Evolutionary conservation across 1,139 yeast genomes (phyloP), one percentile per base, ranked within the genome.

Genomic region (Candida tetrigidarum): DNA sequence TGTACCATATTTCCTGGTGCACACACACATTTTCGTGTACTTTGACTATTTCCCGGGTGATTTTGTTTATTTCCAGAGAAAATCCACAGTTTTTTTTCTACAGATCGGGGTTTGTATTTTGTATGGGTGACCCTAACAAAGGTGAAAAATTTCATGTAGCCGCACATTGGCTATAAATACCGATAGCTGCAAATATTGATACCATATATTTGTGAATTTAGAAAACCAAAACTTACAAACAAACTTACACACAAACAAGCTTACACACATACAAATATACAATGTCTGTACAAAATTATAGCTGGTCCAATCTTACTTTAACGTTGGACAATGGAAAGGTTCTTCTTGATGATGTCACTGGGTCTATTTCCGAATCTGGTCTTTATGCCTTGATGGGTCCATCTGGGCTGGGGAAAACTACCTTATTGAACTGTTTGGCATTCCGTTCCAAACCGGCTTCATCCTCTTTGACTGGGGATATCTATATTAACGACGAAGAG

Each of bases 261-360:
- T n/a, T n/a, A n/a, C n/a, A n/a, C n/a, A n/a, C n/a, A n/a, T n/a
- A 37, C 32, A 27, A 27, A 5, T n/a, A 20, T 9, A 39, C n/a
- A n/a, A 39, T 39, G 42, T 19, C 37, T 3, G 42, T 39, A 3
- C 25, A 41, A 30, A 18, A 35, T 9, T 41, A 36, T 28, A 37
- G 37, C 22, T 46, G 49, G 49, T 37, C 44, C 12, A 43, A 46
- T 29, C 44, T 46, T 16, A 37, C 38, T 14, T 32, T 46, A 14
- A 43, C 41, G 10, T 32, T 46, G 25, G 34, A 91, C 90, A 18
- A 80, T 83, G 43, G 72, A 84, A 73, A 47, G 25, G 23, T 29
- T 5, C 36, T 51, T 20, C 37, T 53, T 11, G 57, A 62, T 38
- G 42, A 54, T 29, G 54, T 61, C 22, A 57, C 57, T 12, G 67